Evolutionary conservation across 768 basidiomycete species (phyloP).

Genomic region (Tricholoma terreum): DNA sequence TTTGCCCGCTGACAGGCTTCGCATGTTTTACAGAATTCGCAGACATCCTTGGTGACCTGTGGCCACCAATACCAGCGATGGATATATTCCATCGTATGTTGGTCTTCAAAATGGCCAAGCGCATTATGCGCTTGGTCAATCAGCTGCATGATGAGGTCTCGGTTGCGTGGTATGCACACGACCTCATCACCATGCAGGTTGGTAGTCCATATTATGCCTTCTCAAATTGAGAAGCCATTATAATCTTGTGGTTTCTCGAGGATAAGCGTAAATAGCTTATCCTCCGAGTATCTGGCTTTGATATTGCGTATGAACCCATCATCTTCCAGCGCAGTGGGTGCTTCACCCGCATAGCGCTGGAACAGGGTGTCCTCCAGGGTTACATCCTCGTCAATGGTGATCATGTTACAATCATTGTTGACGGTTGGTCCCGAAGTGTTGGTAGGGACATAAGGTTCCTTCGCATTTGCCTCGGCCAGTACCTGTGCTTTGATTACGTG

Average conservation of each 20-base stretch:
- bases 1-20: background rate
- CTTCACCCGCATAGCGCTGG: too few species aligned
- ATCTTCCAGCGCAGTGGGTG: background rate
- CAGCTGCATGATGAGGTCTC: background rate
- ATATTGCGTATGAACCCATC: background rate
- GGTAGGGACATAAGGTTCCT: background rate
- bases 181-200: conserved; percentile 2
- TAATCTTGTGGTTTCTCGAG: background rate
- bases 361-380: too few species aligned
- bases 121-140: conserved; percentile 5
- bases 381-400: too few species aligned
- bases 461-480: too few species aligned
- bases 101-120: conserved; percentile 31
- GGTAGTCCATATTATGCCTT: background rate
- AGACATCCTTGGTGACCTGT: background rate
- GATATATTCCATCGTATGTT: conserved; percentile 27
- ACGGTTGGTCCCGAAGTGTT: too few species aligned
- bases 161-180: conserved; percentile 19
- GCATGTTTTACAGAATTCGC: background rate
- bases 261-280: background rate
- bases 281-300: background rate
- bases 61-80: conserved; percentile 19
- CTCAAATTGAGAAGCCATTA: background rate
- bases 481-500: too few species aligned
- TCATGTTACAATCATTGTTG: too few species aligned